Percentiles rank a stretch among this genome's conserved stretches.
These are phyloP conservation scores for Aureobasidium leucospermi DNA, from an alignment of 2,329 filamentous ascomycete species.

Conservation along the genomic window DNA sequence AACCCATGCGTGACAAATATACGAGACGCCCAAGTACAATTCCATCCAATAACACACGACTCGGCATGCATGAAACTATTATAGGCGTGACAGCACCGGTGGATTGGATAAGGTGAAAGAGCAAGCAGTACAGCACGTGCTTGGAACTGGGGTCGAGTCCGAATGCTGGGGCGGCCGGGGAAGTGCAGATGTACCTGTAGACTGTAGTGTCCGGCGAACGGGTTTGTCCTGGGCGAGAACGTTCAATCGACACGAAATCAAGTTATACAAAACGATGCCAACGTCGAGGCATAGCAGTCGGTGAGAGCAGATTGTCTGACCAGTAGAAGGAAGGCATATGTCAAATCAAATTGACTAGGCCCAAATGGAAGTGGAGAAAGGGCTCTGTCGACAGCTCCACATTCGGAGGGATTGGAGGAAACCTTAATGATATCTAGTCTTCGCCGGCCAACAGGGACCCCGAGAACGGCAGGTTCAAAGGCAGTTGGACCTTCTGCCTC, in stretches of 20 bases:
- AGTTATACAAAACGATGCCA: background rate
- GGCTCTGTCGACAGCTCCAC: background rate
- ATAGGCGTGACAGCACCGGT: background rate
- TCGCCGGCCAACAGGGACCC: background rate
- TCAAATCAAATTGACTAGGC: background rate
- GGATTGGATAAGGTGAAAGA: background rate
- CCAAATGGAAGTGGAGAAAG: background rate
- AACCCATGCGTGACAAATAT: background rate
- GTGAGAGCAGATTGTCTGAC: background rate
- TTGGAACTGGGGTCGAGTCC: background rate
- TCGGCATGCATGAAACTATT: background rate
- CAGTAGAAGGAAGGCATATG: background rate
- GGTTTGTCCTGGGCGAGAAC: background rate
- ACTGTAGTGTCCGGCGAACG: background rate
- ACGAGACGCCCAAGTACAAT: background rate
- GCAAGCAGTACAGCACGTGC: background rate
- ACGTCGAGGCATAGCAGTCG: background rate
- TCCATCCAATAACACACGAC: background rate
- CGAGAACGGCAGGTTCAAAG: background rate
- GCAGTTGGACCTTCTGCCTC: background rate
- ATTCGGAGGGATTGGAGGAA: conserved; percentile 1
- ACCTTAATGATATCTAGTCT: conserved; percentile 2
- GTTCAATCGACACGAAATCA: background rate
- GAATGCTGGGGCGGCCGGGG: background rate
- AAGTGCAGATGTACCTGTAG: background rate